Percentiles rank a stretch among this genome's conserved stretches.
Conservation (phyloP, 805 yeast species). For the Candida patagonica region DNA sequence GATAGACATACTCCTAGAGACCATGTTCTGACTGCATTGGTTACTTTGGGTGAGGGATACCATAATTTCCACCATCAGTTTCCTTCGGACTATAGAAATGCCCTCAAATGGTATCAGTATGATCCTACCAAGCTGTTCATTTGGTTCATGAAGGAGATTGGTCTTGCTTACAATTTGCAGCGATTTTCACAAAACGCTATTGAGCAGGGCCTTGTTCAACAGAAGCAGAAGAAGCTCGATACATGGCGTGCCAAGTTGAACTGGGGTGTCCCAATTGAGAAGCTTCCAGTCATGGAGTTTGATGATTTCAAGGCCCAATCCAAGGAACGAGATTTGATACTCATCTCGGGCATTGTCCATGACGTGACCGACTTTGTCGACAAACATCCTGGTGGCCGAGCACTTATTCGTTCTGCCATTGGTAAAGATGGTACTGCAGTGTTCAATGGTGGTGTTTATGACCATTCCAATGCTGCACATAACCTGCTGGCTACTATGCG, state of each 20-base stretch:
- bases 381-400: slow-evolving; percentile 90
- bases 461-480: slow-evolving; percentile 88
- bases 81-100: slow-evolving; percentile 80
- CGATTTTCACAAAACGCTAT: slow-evolving; percentile 50
- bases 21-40: slow-evolving; percentile 50
- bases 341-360: slow-evolving; percentile 85
- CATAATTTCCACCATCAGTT: slow-evolving; percentile 95
- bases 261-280: slow-evolving; percentile 93
- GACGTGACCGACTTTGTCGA: slow-evolving; percentile 86
- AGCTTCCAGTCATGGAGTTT: slow-evolving; percentile 59
- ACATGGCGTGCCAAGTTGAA: slow-evolving; percentile 65
- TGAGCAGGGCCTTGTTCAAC: slow-evolving; percentile 66
- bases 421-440: slow-evolving; percentile 94
- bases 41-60: slow-evolving; percentile 84
- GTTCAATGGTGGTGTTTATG: slow-evolving; percentile 90
- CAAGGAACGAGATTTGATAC: slow-evolving; percentile 55
- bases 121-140: slow-evolving; percentile 85
- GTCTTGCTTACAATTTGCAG: slow-evolving; percentile 50
- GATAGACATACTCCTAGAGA: slow-evolving; percentile 66
- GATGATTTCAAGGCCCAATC: slow-evolving; percentile 44
- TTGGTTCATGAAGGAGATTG: slow-evolving; percentile 40
- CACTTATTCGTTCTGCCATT: slow-evolving; percentile 66
- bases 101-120: slow-evolving; percentile 59
- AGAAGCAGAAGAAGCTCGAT: slow-evolving; percentile 74
- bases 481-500: slow-evolving; percentile 90